Base-by-base conservation (phyloP, 2,329 filamentous ascomycete species). In the Leptographium flavum region DNA sequence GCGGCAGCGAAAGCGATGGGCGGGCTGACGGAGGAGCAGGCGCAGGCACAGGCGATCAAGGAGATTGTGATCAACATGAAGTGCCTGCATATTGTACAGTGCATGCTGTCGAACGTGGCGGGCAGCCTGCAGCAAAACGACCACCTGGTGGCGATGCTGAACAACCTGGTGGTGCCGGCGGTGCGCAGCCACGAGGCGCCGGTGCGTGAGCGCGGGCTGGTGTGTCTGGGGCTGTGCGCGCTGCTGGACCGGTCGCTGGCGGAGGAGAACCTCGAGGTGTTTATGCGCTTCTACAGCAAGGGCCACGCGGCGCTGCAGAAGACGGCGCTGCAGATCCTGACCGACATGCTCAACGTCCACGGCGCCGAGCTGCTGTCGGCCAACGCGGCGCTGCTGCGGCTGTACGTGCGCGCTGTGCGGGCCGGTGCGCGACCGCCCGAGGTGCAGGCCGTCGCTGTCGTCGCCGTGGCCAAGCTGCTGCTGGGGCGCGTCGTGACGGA, bases 31-130 rank as follows among this genome's bases (percentile, higher is more conserved):
- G 78, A 82, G 46, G 82, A 84, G 53, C 76, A 81, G 50, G 75
- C 76, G 10, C 71, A 76, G 53, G 72, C 74, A 39, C 93, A 88
- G 65, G 86, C 84, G 1, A 78, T 95, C 53, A 81, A 78, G 52
- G 87, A 95, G 63, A 92, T 95, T 58, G 80, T 95, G 68, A 83
- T 96, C 60, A 96, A 96, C 68, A 88, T 95, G 77, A 96, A 96
- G 65, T 96, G 92, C 61, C 72, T 98, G 50, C 85, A 95, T 58
- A 95, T 98, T 53, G 88, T 93, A 23, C 87, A 95, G 62, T 96
- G 87, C 69, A 94, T 96, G 84, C 73, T 98, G 43, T 81, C 93
- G 58, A 94, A 96, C 57, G 86, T 98, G 10, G 74, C 84, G 44
- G 86, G 87, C 49, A 84, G 84, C 56, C 69, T 96, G 32, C 87